Evolutionary conservation across 805 yeast genomes (phyloP), one percentile per base, ranked within the genome.

Genomic region (Saccharomycopsis sp.): DNA sequence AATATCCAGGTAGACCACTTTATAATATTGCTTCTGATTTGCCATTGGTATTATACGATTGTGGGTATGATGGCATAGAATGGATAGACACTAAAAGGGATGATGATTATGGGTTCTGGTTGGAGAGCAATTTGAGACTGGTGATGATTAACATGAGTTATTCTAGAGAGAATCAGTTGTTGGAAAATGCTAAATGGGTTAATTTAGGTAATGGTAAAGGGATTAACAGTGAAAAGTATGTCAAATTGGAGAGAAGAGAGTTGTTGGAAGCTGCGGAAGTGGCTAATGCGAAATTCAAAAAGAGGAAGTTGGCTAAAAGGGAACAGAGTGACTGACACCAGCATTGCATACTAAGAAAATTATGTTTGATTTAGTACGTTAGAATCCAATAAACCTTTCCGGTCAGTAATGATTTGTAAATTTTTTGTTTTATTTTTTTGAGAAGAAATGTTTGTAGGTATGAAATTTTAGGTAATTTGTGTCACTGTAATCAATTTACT

Each of bases 11-110:
- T 24, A 78, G 81, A 52, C 98, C 98, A 1, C 64, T 72, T 2
- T 93, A 83, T 58, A 88, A 79, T 34, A 85, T 90, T 85, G 97
- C 96, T 0, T 75, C 82, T 57, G 97, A 90, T 53, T 65, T 82
- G 4, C 98, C 98, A 1, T 67, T 93, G 53, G 80, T 90, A 3
- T 64, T 93, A 33, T 88, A 82, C 59, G 95, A 90, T 57, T 90
- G 97, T 61, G 75, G 73, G 11, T 93, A 75, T 58, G 63, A 58
- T 4, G 72, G 71, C 2, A 70, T 88, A 63, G 80, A 77, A 51
- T 90, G 96, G 95, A 57, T 47, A 32, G 47, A 51, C 58, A 3
- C 56, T 63, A 3, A 73, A 21, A 62, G 68, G n/a, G 58, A 64
- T 11, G 62, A 61, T 1, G 67, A 77, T 28, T 65, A 66, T 47